Conservation (phyloP, 1,284 basidiomycete species). For the Ceratobasidium theobromae region DNA sequence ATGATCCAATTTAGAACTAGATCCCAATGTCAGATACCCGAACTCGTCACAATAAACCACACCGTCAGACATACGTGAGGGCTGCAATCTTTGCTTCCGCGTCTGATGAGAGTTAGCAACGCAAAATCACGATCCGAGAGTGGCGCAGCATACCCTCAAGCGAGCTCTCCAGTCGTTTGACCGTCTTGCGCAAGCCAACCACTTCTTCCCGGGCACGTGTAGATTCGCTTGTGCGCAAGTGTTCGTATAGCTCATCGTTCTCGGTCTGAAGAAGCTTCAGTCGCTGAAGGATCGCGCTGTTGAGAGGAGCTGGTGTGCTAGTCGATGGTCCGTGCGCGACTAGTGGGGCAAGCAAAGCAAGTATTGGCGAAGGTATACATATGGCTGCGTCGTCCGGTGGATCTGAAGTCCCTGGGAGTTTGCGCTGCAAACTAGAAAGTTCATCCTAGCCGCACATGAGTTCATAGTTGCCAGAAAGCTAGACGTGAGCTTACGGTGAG, state of each 20-base stretch:
- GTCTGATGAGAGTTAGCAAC: conserved; percentile 2
- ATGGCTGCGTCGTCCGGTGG: conserved; percentile 49
- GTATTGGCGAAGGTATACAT: conserved; percentile 63
- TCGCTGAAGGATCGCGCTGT: conserved; percentile 52
- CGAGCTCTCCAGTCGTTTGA: conserved; percentile 66
- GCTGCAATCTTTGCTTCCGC: conserved; percentile 22
- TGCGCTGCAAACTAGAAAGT: conserved; percentile 62
- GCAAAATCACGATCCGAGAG: background rate
- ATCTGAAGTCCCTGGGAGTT: conserved; percentile 48
- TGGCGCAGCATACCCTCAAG: conserved; percentile 59
- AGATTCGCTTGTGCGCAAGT: conserved; percentile 68
- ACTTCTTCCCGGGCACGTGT: conserved; percentile 78
- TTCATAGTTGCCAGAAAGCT: background rate
- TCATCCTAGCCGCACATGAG: conserved; percentile 57
- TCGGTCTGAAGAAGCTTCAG: conserved; percentile 72
- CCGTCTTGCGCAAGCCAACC: conserved; percentile 61
- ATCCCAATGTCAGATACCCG: too few relatives aligned
- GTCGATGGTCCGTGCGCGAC: conserved; percentile 48
- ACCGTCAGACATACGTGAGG: conserved; percentile 7
- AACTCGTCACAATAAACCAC: background rate
- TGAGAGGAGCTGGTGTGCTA: conserved; percentile 11
- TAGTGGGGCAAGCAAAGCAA: conserved; percentile 66
- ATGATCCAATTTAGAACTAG: conserved; percentile 16
- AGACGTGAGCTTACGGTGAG: conserved; percentile 57
- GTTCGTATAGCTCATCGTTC: conserved; percentile 75